Base-by-base conservation (phyloP, 225 moss, liverwort and hornwort species). In the Polytrichum formosum region DNA sequence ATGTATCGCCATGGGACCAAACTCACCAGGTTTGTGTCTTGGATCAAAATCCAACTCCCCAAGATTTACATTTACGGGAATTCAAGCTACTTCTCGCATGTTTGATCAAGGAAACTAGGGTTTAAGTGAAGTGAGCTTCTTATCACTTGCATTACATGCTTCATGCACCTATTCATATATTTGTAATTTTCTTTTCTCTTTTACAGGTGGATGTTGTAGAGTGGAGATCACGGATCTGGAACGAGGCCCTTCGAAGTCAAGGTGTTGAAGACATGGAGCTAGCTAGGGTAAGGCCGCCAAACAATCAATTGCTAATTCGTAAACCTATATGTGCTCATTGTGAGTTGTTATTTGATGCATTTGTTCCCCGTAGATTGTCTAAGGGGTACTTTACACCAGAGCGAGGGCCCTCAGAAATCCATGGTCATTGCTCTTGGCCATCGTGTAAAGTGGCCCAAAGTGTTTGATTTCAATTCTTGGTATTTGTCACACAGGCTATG, bases 151-250 rank as follows among this genome's bases (percentile, higher is more conserved):
- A 5, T 26, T 27, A 6, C 13, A 55, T 22, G 10, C 22, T 23
- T 18, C 29, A 4, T 55, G 17, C 59, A 21, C 8, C 8, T 21
- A 16, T 13, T 18, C 20, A 10, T 46, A 4, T 6, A 25, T 53
- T 19, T 31, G 0, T 55, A 54, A 67, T 55, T 26, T 75, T 62
- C 55, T 73, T n/a, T 29, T 4, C 28, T 35, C 2, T 35, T 35
- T 35, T 20, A 22, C 81, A 96, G 96, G 87, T 97, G 61, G 91
- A 94, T 29, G 94, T 97, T 22, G 79, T 66, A 20, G 94, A 97
- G 73, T 97, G 97, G 97, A 88, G 97, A 81, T 85, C 94, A 35
- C 80, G 89, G 31, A 76, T 97, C 28, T 97, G 97, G 97, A 80
- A 78, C 20, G 77, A 87, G 72, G 92, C 91, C 46, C 81, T 97